Evolutionary conservation across 371 early-diverging fungal species (phyloP).

Genomic region (Mortierella sp.): DNA sequence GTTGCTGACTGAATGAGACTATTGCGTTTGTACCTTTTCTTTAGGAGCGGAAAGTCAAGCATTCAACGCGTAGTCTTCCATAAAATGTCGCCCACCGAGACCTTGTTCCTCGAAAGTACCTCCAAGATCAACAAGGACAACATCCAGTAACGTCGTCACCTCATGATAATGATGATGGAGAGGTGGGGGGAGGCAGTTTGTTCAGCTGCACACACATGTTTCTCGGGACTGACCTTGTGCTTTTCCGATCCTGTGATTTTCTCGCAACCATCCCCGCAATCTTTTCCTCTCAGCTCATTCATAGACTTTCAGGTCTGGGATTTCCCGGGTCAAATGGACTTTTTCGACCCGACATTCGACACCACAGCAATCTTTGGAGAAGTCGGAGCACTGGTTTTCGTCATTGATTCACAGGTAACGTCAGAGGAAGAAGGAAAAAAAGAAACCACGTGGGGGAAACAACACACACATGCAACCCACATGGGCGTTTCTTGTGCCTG

Average conservation of each 20-base stretch:
- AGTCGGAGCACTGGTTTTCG: slow-evolving; percentile 88
- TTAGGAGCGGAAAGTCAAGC: slow-evolving; percentile 93
- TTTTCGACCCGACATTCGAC: slow-evolving; percentile 79
- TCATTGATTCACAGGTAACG: slow-evolving; percentile 94
- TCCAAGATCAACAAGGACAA: slow-evolving; percentile 82
- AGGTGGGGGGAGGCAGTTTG: no score
- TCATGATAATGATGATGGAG: no score
- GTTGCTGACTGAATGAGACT: slow-evolving; percentile 1
- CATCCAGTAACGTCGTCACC: slow-evolving; percentile 71
- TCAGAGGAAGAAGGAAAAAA: no score
- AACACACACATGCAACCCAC: no score
- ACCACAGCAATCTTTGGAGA: slow-evolving; percentile 80
- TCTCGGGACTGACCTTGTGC: no score
- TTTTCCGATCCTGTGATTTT: no score
- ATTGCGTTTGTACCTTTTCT: not conserved
- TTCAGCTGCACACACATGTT: no score
- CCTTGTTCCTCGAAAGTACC: slow-evolving; percentile 90
- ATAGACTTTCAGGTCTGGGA: slow-evolving; percentile 94
- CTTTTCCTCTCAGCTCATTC: slow-evolving; percentile 68
- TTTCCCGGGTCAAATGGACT: slow-evolving; percentile 92
- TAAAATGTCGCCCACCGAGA: slow-evolving; percentile 92
- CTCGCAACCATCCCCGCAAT: no score
- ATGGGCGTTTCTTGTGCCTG: no score
- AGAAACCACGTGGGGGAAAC: no score
- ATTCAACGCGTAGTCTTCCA: slow-evolving; percentile 95